Evolutionary conservation across 306 rosid species (phyloP).

Genomic region (Pyrus bretschneideri): DNA sequence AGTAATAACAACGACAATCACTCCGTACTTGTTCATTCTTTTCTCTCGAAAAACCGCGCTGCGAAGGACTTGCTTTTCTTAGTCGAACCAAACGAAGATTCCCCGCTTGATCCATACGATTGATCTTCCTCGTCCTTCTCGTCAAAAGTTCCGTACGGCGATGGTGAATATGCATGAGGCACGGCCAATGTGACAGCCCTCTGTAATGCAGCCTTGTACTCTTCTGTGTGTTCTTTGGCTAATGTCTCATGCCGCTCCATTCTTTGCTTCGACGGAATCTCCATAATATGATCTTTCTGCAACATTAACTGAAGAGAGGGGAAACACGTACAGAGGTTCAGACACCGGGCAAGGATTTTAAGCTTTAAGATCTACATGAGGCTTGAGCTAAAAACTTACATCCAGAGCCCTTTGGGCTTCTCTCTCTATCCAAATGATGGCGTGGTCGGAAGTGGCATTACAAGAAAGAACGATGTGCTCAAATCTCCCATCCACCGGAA

Average conservation of each 20-base stretch:
- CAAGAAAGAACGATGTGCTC: constrained; percentile 92
- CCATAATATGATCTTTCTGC: constrained; percentile 49
- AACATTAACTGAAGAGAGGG: constrained; percentile 46
- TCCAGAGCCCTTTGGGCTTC: constrained; percentile 76
- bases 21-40: background rate
- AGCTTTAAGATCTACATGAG: background rate
- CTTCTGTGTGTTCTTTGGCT: constrained; percentile 51
- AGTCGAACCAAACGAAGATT: constrained; percentile 39
- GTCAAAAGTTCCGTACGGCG: constrained; percentile 74
- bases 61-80: constrained; percentile 26
- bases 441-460: constrained; percentile 91
- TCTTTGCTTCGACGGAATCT: constrained; percentile 63
- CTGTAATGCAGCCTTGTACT: constrained; percentile 77
- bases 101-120: constrained; percentile 37
- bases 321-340: constrained; percentile 8
- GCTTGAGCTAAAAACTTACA: constrained; percentile 39
- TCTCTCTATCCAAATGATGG: constrained; percentile 86
- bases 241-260: constrained; percentile 76
- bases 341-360: background rate
- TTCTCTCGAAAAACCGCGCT: background rate
- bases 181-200: constrained; percentile 75
- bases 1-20: constrained; percentile 5
- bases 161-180: constrained; percentile 71
- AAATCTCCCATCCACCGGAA: constrained; percentile 92
- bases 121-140: constrained; percentile 34